Evolutionary conservation across 2,329 filamentous ascomycete species (phyloP), one percentile per base, ranked within the genome.

Genomic region (Penicillium nordicum): DNA sequence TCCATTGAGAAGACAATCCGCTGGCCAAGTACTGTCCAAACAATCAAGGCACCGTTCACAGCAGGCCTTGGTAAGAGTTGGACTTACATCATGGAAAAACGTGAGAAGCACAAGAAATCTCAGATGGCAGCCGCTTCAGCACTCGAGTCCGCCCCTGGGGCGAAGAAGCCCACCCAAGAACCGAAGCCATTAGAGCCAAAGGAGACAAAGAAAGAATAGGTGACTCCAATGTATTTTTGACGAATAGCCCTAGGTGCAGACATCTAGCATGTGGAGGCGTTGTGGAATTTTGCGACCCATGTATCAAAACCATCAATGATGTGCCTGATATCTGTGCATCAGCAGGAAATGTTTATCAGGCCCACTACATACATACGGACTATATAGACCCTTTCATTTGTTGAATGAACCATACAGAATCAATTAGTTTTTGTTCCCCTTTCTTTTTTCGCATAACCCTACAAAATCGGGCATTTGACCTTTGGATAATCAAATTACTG

Each of bases 1-100:
- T 88, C 92, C 40, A 92, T 99, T 68, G 88, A 86, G 69, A 88
- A 89, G 70, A 97, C 95, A 0, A 90, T 97, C 66, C 84, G 85
- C 54, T 97, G 94, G 94, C 92, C 94, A 0, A 94, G 91, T 67
- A 91, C 90, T 2, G 86, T 86, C 5, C 93, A 99, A 75, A 94
- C 87, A 52, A 71, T 93, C 60, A 99, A 99, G 76, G 87, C 92
- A 2, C 72, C 89, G 1, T 73, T 97, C 43, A 97, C 92, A 2
- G 87, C 89, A 0, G 95, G 94, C 0, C 71, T 89, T 16, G 70
- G 78, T 7, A 84, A 87, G 66, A 88, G 87, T 6, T 82, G 83
- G 78, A 83, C 86, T 60, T 99, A 99, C 72, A 67, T 95, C 53
- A 79, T 82, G 42, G 94, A 97, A 72, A 99, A 99, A 80, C 78